Percentiles rank a stretch among this genome's conserved stretches.
phyloP scores from a whole-genome alignment of 2,329 filamentous ascomycete genomes.

The Eutypella sp. region DNA sequence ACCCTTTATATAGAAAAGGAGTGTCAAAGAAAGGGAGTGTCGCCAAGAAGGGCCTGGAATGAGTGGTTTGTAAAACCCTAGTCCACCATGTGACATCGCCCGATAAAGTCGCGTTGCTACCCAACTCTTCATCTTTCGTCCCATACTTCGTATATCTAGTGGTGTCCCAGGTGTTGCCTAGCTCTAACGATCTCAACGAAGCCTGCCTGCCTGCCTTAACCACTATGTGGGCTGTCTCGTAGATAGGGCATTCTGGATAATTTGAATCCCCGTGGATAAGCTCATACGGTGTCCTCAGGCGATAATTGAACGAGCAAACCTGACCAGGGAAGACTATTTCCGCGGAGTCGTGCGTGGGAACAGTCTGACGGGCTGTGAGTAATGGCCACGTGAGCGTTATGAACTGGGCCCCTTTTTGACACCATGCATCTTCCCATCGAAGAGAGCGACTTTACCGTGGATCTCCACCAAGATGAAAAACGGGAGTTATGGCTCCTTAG shows the following conservation, averaged over 20 bases:
- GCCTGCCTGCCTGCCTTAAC: not conserved
- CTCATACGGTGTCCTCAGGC: not conserved
- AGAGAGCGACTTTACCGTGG: not conserved
- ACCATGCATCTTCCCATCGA: not conserved
- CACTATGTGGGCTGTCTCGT: not conserved
- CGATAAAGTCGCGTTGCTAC: no score
- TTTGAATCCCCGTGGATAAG: not conserved
- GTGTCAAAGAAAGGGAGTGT: no score
- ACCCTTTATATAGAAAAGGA: no score
- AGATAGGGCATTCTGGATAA: not conserved
- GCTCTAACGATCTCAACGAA: not conserved
- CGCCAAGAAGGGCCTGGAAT: no score
- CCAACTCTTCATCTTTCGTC: no score
- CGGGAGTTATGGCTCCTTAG: not conserved
- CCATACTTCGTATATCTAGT: no score
- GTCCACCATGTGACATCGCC: no score
- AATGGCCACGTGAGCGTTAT: not conserved
- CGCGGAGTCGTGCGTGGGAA: not conserved
- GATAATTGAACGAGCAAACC: not conserved
- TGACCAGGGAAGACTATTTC: not conserved
- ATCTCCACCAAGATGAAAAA: not conserved
- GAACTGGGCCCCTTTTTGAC: constrained; percentile 1
- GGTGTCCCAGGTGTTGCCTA: not conserved
- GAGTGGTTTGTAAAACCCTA: no score
- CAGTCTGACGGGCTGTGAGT: not conserved